Evolutionary conservation across 148 eudicot species (phyloP), one percentile per base, ranked within the genome.

Genomic region (Agrostemma githago): DNA sequence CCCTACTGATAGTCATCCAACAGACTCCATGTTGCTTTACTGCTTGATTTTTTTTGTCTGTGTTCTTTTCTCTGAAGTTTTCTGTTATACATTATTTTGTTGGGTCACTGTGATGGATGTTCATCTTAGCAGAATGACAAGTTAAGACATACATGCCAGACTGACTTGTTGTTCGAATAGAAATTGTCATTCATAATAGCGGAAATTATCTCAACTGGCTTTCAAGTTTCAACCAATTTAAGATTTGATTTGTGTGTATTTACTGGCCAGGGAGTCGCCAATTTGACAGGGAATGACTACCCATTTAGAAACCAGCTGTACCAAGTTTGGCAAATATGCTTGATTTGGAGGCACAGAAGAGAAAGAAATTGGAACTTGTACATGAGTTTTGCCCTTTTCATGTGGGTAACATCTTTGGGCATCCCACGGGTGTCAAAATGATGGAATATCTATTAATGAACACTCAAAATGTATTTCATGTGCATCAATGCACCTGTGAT

Each of bases 161-260:
- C 48, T 5, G 20, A 39, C 69, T 62, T 11, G 8, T 26, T 62
- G 39, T 66, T 41, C 3, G 4, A 51, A 16, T 70, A 19, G 72
- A 66, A 51, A 17, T 68, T 40, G 44, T 57, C 59, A 48, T 48
- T 51, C 26, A 54, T 68, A 57, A 57, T 19, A 41, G 42, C 38
- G 46, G 59, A 63, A 54, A 48, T 34, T 34, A 37, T 51, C 72
- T 42, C 42, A 21, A 10, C 17, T 68, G 59, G 44, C 56, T 34
- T 38, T 75, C n/a, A n/a, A n/a, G n/a, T n/a, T n/a, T n/a, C 17
- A 75, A 56, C 44, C 71, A 51, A 17, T 59, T 76, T 20, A 19
- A 48, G n/a, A 72, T 57, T 8, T 68, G 20, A 68, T 76, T 66
- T 58, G 60, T 8, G 20, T 44, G 73, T 2, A 62, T 57, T 48